A percentile compares a stretch with the other conserved stretches of the same genome.
Conservation (phyloP, 345 rosid species). For the thale cress (Arabidopsis thaliana) region DNA sequence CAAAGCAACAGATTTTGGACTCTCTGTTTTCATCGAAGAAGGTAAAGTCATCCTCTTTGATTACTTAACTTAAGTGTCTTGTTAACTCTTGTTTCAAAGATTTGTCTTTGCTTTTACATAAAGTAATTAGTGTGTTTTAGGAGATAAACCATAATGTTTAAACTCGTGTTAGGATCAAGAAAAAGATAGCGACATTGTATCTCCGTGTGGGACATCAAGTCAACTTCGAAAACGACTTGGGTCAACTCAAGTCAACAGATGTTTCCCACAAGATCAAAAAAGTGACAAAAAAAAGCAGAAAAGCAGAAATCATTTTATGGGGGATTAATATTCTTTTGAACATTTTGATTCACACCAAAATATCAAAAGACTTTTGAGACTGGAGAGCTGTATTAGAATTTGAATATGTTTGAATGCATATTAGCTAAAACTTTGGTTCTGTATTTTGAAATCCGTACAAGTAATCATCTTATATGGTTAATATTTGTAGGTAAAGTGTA, state of each 20-base stretch:
- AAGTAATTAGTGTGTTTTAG: conserved; percentile 30
- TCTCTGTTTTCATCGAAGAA: conserved; percentile 87
- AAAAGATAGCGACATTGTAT: conserved; percentile 31
- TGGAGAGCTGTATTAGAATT: neutral
- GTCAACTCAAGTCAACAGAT: conserved; percentile 41
- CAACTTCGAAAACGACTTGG: conserved; percentile 40
- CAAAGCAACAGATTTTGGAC: conserved; percentile 88
- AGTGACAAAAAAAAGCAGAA: neutral
- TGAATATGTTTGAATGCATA: neutral
- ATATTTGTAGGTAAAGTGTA: conserved; percentile 65
- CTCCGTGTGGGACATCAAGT: conserved; percentile 41
- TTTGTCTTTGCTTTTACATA: conserved; percentile 9
- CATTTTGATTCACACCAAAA: conserved; percentile 26
- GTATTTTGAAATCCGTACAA: neutral
- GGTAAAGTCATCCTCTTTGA: conserved; percentile 52
- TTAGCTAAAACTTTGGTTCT: neutral
- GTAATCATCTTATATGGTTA: no score
- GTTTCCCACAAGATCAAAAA: conserved; percentile 16
- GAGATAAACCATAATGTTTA: conserved; percentile 22
- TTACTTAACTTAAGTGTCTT: neutral
- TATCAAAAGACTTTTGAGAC: neutral
- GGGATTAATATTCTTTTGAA: neutral
- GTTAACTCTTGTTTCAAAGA: neutral
- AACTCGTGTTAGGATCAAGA: conserved; percentile 17
- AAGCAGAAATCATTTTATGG: neutral